These are phyloP conservation scores for Escallonia rubra DNA, from an alignment of 129 eudicot genomes.

Conservation along the genomic window DNA sequence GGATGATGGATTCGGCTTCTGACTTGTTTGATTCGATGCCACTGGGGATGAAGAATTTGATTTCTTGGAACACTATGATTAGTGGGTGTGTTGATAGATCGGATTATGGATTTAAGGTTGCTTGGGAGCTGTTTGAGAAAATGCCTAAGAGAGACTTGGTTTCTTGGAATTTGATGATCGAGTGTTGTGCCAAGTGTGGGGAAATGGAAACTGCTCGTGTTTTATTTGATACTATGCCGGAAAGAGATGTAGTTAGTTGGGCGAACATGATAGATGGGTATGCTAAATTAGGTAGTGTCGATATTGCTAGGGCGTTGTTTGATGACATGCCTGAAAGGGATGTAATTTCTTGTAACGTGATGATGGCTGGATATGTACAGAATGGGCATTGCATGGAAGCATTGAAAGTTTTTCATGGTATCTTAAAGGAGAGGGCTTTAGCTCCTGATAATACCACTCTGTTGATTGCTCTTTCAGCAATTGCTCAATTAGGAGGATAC, in stretches of 20 bases:
- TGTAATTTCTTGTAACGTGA: constrained; percentile 62
- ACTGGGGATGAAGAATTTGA: constrained; percentile 49
- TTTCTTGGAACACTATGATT: constrained; percentile 74
- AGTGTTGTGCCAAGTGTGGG: constrained; percentile 48
- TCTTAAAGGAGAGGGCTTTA: constrained; percentile 22
- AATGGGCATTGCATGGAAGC: constrained; percentile 47
- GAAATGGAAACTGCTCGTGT: constrained; percentile 38
- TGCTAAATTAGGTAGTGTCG: constrained; percentile 50
- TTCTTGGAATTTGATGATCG: constrained; percentile 72
- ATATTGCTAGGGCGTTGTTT: constrained; percentile 53
- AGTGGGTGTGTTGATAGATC: constrained; percentile 31
- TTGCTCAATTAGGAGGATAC: constrained; percentile 56
- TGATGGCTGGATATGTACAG: constrained; percentile 74
- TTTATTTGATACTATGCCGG: constrained; percentile 56
- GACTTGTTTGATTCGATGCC: constrained; percentile 57
- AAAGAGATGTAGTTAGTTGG: constrained; percentile 59
- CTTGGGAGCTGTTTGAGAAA: constrained; percentile 55
- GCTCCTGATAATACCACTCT: constrained; percentile 54
- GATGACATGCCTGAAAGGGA: constrained; percentile 64
- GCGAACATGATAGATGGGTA: constrained; percentile 66
- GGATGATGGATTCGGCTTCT: constrained; percentile 40
- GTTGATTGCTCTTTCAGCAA: constrained; percentile 59
- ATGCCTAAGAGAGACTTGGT: constrained; percentile 72
- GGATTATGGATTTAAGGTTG: constrained; percentile 41
- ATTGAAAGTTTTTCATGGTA: constrained; percentile 38